Base-by-base conservation (phyloP, 768 basidiomycete genomes). In the Boletus pseudo-olivaceus region DNA sequence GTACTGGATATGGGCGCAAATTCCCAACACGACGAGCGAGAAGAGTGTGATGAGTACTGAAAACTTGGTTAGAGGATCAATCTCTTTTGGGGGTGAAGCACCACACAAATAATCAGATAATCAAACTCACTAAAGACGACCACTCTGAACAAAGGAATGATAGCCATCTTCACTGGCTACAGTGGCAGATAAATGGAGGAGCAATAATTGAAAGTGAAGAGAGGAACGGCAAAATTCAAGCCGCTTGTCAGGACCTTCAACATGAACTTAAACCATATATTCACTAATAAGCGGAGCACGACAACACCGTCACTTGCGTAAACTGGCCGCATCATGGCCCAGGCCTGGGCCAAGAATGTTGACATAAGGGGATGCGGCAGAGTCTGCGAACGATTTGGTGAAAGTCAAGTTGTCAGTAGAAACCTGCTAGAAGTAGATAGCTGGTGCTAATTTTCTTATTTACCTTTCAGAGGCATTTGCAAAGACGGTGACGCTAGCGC, bases 61-160 rank as follows among this genome's bases (percentile, higher is more conserved):
- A 49, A 37, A 14, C 12, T 30, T 27, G 8, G 40, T 59, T 19
- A 55, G 49, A 14, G 3, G 3, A 7, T 5, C 33, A 5, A 32
- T 27, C 29, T 12, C 12, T 15, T 19, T 38, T n/a, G 2, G 2
- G 19, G 20, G 7, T 15, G 11, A 39, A 19, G n/a, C n/a, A n/a
- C n/a, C 2, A 23, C n/a, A 17, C n/a, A 30, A 17, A 10, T 7
- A 23, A 23, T 23, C 23, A 10, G 12, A 40, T 20, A 14, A 19
- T 14, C 1, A 14, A 19, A 51, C 69, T 57, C 44, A 71, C 70
- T 29, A 23, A 68, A 67, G 29, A 60, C 5, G 29, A 52, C 42
- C 10, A 34, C 29, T 51, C 67, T 63, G 41, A 71, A n/a, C 33
- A 44, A 63, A 57, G 61, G 57, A 66, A 66, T 53, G 66, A 59